Conservation (phyloP, 441 rosid species). For the Iberis amara region DNA sequence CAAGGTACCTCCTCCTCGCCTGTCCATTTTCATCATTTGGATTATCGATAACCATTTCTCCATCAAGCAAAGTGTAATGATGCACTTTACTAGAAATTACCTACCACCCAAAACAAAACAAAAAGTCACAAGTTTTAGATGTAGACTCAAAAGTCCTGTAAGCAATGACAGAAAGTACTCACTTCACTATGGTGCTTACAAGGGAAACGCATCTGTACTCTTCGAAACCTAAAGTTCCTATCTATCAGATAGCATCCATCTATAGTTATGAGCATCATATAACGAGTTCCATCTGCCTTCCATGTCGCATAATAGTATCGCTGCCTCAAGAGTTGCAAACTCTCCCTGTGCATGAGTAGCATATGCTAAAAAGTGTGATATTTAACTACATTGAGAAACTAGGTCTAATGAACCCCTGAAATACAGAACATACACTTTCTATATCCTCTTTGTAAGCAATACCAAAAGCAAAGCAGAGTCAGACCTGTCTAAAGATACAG, state of each 20-base stretch:
- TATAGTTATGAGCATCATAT: constrained; percentile 85
- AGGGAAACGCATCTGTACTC: constrained; percentile 99
- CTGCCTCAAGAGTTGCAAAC: constrained; percentile 88
- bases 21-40: constrained; percentile 83
- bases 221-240: constrained; percentile 78
- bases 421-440: not conserved
- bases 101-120: constrained; percentile 37
- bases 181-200: constrained; percentile 64
- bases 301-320: constrained; percentile 98
- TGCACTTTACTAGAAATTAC: constrained; percentile 75
- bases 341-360: constrained; percentile 52
- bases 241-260: constrained; percentile 94
- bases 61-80: constrained; percentile 88
- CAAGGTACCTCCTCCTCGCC: constrained; percentile 90
- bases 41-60: constrained; percentile 96
- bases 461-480: constrained; percentile 8
- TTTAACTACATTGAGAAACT: not conserved
- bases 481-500: constrained; percentile 96
- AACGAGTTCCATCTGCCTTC: constrained; percentile 99
- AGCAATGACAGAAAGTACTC: constrained; percentile 34
- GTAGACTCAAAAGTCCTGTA: constrained; percentile 16
- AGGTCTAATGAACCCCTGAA: not conserved
- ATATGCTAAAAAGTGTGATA: too few relatives aligned
- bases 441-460: constrained; percentile 11
- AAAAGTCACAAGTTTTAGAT: constrained; percentile 8